phyloP scores from a whole-genome alignment of 1,139 yeast species.

The Kodamaea ohmeri region DNA sequence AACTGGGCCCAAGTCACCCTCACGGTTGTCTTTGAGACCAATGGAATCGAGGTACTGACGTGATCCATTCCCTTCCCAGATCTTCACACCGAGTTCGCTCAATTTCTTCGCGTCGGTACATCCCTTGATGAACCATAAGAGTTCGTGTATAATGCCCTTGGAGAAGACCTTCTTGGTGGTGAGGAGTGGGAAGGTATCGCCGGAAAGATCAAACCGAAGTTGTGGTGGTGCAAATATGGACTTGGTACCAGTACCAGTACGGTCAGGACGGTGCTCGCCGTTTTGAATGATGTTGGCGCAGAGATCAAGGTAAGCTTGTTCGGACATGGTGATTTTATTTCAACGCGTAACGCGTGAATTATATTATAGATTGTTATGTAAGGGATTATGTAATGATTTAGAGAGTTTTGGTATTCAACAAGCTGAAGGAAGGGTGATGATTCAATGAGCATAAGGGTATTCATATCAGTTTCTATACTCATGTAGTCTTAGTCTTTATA shows the following conservation, averaged over 20 bases:
- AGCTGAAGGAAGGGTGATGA: too few relatives aligned
- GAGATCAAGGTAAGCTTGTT: slow-evolving; percentile 81
- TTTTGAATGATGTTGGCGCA: slow-evolving; percentile 72
- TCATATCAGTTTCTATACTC: too few relatives aligned
- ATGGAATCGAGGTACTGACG: slow-evolving; percentile 82
- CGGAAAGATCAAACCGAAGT: slow-evolving; percentile 70
- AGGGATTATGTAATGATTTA: too few relatives aligned
- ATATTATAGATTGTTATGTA: slow-evolving; percentile 1
- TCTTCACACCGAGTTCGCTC: slow-evolving; percentile 80
- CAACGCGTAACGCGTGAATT: neutral
- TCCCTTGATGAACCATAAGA: slow-evolving; percentile 90
- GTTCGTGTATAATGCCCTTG: slow-evolving; percentile 83
- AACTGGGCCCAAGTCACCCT: slow-evolving; percentile 96
- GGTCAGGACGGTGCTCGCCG: slow-evolving; percentile 89
- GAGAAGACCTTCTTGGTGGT: slow-evolving; percentile 93
- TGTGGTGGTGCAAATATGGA: slow-evolving; percentile 96
- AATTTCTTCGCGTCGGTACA: slow-evolving; percentile 82
- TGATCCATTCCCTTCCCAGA: slow-evolving; percentile 99
- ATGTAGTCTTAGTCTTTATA: too few relatives aligned
- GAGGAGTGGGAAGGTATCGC: slow-evolving; percentile 77
- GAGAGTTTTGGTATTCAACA: too few relatives aligned
- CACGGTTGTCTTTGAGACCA: slow-evolving; percentile 78
- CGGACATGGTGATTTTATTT: slow-evolving; percentile 26
- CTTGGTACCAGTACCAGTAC: slow-evolving; percentile 96
- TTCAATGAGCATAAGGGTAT: too few relatives aligned